Base-by-base conservation (phyloP, 1,284 basidiomycete species). In the Leccinum ponderosum region DNA sequence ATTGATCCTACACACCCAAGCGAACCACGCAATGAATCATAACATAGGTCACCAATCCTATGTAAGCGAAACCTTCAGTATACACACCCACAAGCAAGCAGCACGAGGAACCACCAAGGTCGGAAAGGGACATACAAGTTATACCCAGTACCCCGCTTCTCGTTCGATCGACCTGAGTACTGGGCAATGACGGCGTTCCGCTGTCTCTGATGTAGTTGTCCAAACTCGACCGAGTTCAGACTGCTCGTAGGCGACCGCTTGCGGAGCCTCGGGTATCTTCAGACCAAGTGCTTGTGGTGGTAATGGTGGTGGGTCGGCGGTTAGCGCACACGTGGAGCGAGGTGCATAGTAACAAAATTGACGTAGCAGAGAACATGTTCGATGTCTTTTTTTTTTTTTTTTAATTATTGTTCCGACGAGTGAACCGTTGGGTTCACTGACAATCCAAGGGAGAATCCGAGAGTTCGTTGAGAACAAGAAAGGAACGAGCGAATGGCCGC, bases 251-350 rank as follows among this genome's bases (percentile, higher is more conserved):
- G 58, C 6, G 66, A 64, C 33, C 69, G 56, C 61, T 55, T 58
- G 6, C 20, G 57, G 55, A 72, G 31, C 73, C 85, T 84, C 51
- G 52, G 71, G 64, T 35, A 72, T 64, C 44, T 64, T 55, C 55
- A 70, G 55, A 8, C 70, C 73, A 53, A 57, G 22, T 9, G 53
- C 15, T 25, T 22, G 27, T 14, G 58, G 78, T 74, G 31, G 84
- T 85, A 67, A 29, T 29, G 27, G 27, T 29, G 27, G 27, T 29
- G 27, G 27, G 27, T 29, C 27, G 27, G 27, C 27, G 8, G 27
- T 29, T 29, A 29, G 27, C 27, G 27, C 27, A 29, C 27, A 29
- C 27, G 27, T 29, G 27, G 27, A 29, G 27, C 27, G 27, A 29
- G 27, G 27, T 29, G 27, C 27, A 29, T 29, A 29, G 27, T 29